These are phyloP conservation scores for Lentinula novae-zelandiae DNA, from an alignment of 1,284 basidiomycete genomes.

Conservation along the genomic window DNA sequence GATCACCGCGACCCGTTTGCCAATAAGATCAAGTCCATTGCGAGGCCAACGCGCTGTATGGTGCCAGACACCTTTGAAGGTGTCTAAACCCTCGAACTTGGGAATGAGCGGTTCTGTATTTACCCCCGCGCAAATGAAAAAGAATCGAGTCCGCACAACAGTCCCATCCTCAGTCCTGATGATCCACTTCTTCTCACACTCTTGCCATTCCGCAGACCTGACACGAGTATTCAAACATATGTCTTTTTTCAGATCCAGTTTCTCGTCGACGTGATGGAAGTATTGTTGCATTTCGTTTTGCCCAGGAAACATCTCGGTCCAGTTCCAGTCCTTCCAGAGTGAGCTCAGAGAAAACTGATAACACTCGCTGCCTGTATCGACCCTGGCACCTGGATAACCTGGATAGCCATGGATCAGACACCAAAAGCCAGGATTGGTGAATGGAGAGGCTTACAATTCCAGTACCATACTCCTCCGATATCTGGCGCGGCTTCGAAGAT, in stretches of 20 bases:
- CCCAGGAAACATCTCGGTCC: slow-evolving; percentile 21
- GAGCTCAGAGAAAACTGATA: slow-evolving; percentile 20
- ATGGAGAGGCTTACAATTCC: background rate
- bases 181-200: slow-evolving; percentile 14
- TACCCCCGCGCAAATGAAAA: slow-evolving; percentile 23
- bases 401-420: background rate
- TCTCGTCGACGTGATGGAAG: slow-evolving; percentile 22
- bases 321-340: slow-evolving; percentile 26
- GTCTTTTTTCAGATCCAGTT: slow-evolving; percentile 22
- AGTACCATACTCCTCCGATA: slow-evolving; percentile 9
- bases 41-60: slow-evolving; percentile 24
- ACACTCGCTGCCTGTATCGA: slow-evolving; percentile 7
- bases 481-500: slow-evolving; percentile 2
- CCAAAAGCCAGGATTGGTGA: background rate
- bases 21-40: slow-evolving; percentile 17
- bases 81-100: slow-evolving; percentile 18
- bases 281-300: slow-evolving; percentile 19
- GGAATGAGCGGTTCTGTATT: slow-evolving; percentile 21
- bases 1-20: slow-evolving; percentile 22
- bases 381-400: slow-evolving; percentile 12
- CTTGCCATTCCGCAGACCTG: slow-evolving; percentile 7
- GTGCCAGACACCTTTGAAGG: slow-evolving; percentile 21
- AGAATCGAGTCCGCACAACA: slow-evolving; percentile 14
- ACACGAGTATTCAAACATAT: slow-evolving; percentile 22
- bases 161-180: slow-evolving; percentile 18